Conservation (phyloP, 1,284 basidiomycete genomes). For the Boletus semigastroideus region DNA sequence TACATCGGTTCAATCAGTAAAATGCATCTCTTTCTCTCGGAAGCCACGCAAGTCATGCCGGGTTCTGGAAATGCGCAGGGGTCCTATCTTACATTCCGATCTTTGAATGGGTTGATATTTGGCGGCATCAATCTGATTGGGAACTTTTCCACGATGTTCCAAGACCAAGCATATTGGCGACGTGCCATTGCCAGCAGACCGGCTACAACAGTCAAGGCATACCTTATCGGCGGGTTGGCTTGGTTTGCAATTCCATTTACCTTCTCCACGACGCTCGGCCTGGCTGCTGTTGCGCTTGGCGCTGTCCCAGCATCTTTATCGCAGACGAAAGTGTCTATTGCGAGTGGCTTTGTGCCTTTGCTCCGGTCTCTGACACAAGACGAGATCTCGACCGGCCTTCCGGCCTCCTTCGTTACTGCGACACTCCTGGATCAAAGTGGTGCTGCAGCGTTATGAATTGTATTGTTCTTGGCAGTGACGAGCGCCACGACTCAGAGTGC, state of each 20-base stretch:
- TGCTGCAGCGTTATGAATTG: conserved; percentile 66
- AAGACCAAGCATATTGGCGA: conserved; percentile 81
- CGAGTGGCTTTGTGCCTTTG: conserved; percentile 57
- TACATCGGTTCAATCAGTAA: conserved; percentile 57
- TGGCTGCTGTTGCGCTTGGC: conserved; percentile 74
- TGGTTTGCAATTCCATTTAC: conserved; percentile 88
- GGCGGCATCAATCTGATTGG: conserved; percentile 86
- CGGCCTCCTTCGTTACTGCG: conserved; percentile 78
- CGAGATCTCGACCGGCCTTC: conserved; percentile 82
- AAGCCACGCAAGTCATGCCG: conserved; percentile 47
- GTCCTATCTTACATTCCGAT: conserved; percentile 79
- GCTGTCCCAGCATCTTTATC: conserved; percentile 32
- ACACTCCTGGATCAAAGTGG: conserved; percentile 78
- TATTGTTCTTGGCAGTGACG: conserved; percentile 83
- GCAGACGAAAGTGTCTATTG: conserved; percentile 17
- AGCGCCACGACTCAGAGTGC: conserved; percentile 86
- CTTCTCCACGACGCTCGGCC: conserved; percentile 78
- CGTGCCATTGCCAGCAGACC: conserved; percentile 86
- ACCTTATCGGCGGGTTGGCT: conserved; percentile 84
- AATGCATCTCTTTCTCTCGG: conserved; percentile 60
- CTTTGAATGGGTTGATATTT: conserved; percentile 81
- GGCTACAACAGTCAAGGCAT: conserved; percentile 83
- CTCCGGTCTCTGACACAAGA: conserved; percentile 57
- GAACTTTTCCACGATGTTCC: conserved; percentile 82
- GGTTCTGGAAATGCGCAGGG: conserved; percentile 67